phyloP scores from a whole-genome alignment of 805 yeast genomes.

The Lipomyces oligophaga region DNA sequence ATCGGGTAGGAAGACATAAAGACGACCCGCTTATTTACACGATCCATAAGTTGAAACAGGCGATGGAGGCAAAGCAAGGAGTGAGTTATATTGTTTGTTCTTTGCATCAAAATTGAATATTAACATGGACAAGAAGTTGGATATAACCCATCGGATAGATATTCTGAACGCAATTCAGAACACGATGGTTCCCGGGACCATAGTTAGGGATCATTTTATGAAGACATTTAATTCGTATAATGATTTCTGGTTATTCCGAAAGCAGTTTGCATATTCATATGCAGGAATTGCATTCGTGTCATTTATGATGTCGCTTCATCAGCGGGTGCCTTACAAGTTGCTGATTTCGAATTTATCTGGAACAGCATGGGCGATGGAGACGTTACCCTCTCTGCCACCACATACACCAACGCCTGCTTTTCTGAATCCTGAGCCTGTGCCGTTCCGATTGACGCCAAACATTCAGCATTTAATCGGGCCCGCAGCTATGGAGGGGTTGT shows the following conservation, averaged over 20 bases:
- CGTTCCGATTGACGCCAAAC: constrained; percentile 94
- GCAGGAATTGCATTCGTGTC: constrained; percentile 91
- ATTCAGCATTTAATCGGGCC: constrained; percentile 92
- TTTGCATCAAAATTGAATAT: constrained; percentile 33
- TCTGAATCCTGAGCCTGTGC: constrained; percentile 87
- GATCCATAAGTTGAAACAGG: constrained; percentile 80
- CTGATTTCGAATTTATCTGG: constrained; percentile 79
- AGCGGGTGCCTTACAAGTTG: constrained; percentile 91
- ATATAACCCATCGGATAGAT: constrained; percentile 83
- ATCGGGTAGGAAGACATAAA: constrained; percentile 62
- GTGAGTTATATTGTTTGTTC: constrained; percentile 8
- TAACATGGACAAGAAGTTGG: constrained; percentile 95
- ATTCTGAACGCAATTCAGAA: constrained; percentile 87
- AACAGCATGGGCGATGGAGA: constrained; percentile 87
- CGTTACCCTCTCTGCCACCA: constrained; percentile 66
- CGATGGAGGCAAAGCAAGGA: constrained; percentile 76
- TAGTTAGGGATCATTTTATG: constrained; percentile 73
- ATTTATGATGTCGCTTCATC: constrained; percentile 88
- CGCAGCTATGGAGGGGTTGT: constrained; percentile 86
- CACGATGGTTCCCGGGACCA: constrained; percentile 76
- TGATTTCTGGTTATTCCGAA: constrained; percentile 96
- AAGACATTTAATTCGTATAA: constrained; percentile 70
- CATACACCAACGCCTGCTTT: constrained; percentile 72
- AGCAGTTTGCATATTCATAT: constrained; percentile 90
- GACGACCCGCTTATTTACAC: constrained; percentile 90